Evolutionary conservation across 202 grass and related monocot species (phyloP), one percentile per base, ranked within the genome.

Genomic region (Tripidium arundinaceum): DNA sequence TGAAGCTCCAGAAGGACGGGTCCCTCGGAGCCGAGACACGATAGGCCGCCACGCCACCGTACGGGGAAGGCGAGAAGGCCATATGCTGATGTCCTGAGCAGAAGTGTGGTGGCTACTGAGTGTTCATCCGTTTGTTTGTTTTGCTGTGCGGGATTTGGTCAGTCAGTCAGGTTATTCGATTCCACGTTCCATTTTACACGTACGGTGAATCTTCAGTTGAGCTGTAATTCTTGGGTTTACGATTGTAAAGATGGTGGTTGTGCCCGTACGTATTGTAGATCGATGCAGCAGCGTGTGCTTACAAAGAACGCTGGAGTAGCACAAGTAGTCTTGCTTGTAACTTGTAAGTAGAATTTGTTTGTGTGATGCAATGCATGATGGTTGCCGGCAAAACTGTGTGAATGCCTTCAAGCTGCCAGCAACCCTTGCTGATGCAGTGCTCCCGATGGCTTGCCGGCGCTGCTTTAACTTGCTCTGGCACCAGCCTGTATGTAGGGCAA

Each of bases 1-100:
- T 86, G 73, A 97, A 87, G 62, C 88, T 97, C 42, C 59, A 86
- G 52, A 88, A 85, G 55, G 93, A 97, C 6, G 88, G 81, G 37
- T 86, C 93, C 25, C 59, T 90, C 74, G 28, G 42, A 1, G 69
- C 52, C 4, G 75, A 86, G 2, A 47, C 16, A 49, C 65, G 73
- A 10, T 83, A 86, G 72, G 60, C 24, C 3, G 8, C 22, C 24
- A n/a, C n/a, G n/a, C n/a, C n/a, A n/a, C n/a, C n/a, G n/a, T n/a
- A n/a, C n/a, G n/a, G n/a, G n/a, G n/a, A n/a, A n/a, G n/a, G n/a
- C n/a, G n/a, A n/a, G n/a, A n/a, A n/a, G n/a, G n/a, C n/a, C n/a
- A n/a, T n/a, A n/a, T n/a, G n/a, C n/a, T n/a, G n/a, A n/a, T n/a
- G n/a, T n/a, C n/a, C n/a, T n/a, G n/a, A n/a, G n/a, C n/a, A n/a